Conservation (phyloP, 164 flowering plant species). For the Pachysandra terminalis region DNA sequence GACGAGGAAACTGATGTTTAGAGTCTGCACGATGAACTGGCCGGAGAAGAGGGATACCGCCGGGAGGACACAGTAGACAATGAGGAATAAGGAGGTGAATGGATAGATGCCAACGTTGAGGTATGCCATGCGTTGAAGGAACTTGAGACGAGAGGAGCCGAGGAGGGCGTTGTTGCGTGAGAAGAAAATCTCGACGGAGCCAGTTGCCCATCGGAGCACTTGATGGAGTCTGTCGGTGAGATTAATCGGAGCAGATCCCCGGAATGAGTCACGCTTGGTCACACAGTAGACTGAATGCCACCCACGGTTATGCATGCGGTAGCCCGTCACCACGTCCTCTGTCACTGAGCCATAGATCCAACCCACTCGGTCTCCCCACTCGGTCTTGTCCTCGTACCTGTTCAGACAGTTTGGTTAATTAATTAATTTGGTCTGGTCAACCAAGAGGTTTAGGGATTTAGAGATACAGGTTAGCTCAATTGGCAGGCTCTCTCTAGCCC, state of each 20-base stretch:
- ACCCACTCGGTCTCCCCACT: conserved; percentile 83
- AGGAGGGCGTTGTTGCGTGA: conserved; percentile 73
- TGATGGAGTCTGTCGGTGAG: conserved; percentile 79
- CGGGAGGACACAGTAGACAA: conserved; percentile 75
- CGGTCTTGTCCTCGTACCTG: conserved; percentile 84
- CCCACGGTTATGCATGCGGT: conserved; percentile 86
- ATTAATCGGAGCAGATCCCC: conserved; percentile 81
- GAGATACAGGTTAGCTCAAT: too few relatives aligned
- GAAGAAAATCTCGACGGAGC: conserved; percentile 82
- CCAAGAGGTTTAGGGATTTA: too few relatives aligned
- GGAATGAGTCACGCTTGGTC: conserved; percentile 75
- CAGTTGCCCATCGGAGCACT: too few relatives aligned
- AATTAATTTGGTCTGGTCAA: too few relatives aligned
- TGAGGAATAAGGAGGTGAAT: conserved; percentile 65
- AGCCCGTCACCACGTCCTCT: conserved; percentile 86
- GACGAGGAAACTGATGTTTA: conserved; percentile 44
- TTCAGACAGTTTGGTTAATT: too few relatives aligned
- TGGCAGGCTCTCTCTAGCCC: too few relatives aligned
- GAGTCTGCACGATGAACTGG: conserved; percentile 55
- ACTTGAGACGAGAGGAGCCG: conserved; percentile 36
- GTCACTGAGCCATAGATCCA: too few relatives aligned
- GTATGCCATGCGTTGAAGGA: conserved; percentile 73
- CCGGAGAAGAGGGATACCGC: conserved; percentile 80
- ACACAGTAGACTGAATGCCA: conserved; percentile 79
- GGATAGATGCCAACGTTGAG: too few relatives aligned